These are phyloP conservation scores for Coccomyxa sp. DNA, from an alignment of 139 green algal genomes.

Conservation along the genomic window DNA sequence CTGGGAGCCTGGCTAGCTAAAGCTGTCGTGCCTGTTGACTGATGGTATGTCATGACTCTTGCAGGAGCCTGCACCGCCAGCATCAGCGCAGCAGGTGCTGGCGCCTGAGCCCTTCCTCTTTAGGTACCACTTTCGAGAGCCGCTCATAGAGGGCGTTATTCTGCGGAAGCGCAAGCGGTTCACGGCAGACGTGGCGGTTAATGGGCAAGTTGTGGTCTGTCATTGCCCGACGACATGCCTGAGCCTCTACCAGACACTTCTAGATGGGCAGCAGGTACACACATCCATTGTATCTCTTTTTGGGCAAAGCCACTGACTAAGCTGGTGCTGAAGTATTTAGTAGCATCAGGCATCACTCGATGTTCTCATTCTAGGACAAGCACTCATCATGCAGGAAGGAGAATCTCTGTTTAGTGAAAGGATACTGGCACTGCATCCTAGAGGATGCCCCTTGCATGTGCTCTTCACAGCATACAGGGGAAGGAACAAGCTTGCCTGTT, in stretches of 20 bases:
- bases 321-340: background rate
- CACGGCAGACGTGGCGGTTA: background rate
- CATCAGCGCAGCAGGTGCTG: no score
- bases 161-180: background rate
- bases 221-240: background rate
- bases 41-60: no score
- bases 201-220: background rate
- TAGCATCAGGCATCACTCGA: no score
- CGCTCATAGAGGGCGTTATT: background rate
- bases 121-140: background rate
- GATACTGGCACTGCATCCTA: background rate
- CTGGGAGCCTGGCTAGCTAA: no score
- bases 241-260: background rate
- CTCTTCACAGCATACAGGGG: background rate
- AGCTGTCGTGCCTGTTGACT: no score
- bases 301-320: background rate
- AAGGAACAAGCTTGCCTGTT: background rate
- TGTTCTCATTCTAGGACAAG: no score
- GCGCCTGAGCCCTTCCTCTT: no score
- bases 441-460: background rate
- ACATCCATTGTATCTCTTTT: background rate
- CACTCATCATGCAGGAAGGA: background rate
- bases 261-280: background rate
- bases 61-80: no score
- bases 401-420: background rate